Evolutionary conservation across 2,329 filamentous ascomycete genomes (phyloP).

Genomic region (Paecilomyces formosus): DNA sequence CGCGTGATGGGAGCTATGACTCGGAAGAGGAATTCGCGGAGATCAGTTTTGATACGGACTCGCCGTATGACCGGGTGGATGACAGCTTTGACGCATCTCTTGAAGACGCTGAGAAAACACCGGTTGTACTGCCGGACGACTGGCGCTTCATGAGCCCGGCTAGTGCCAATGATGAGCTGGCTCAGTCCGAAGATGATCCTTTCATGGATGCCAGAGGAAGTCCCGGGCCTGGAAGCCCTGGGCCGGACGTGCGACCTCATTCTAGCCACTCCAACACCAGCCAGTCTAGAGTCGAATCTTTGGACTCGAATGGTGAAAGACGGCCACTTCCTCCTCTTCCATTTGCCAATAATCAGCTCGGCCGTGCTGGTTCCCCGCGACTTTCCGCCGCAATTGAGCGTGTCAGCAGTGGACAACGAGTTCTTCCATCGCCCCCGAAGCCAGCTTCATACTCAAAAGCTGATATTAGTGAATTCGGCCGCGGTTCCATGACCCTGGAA

Average conservation of each 20-base stretch:
- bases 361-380: slow-evolving; percentile 52
- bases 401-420: slow-evolving; percentile 58
- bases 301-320: slow-evolving; percentile 70
- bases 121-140: slow-evolving; percentile 93
- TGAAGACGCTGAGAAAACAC: slow-evolving; percentile 94
- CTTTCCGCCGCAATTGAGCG: slow-evolving; percentile 66
- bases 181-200: slow-evolving; percentile 54
- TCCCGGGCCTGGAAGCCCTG: slow-evolving; percentile 58
- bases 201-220: slow-evolving; percentile 59
- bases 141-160: slow-evolving; percentile 75
- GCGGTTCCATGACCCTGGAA: slow-evolving; percentile 72
- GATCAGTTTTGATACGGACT: slow-evolving; percentile 52
- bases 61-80: slow-evolving; percentile 53
- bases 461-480: slow-evolving; percentile 69
- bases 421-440: slow-evolving; percentile 63
- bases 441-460: slow-evolving; percentile 63
- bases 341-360: slow-evolving; percentile 33
- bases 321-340: slow-evolving; percentile 83
- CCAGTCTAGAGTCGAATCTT: slow-evolving; percentile 61
- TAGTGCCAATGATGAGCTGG: slow-evolving; percentile 48
- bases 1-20: slow-evolving; percentile 88
- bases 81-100: slow-evolving; percentile 95
- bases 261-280: slow-evolving; percentile 18
- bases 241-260: slow-evolving; percentile 51
- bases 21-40: slow-evolving; percentile 58